Percentiles rank a stretch among this genome's conserved stretches.
These are phyloP conservation scores for Mariannaea sp. DNA, from an alignment of 2,329 filamentous ascomycete genomes.

Conservation along the genomic window DNA sequence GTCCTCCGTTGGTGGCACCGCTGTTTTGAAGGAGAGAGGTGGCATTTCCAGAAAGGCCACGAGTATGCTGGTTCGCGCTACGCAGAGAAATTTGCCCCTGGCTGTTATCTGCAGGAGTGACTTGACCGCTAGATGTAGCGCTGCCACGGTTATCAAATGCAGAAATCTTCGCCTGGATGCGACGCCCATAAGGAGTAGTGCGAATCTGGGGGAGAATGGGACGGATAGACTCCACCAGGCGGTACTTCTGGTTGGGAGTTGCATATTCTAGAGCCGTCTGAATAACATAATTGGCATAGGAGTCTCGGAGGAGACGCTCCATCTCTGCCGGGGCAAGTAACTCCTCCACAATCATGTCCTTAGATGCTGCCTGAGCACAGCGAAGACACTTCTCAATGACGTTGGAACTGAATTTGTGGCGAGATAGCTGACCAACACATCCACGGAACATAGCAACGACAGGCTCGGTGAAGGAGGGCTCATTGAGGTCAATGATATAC, in stretches of 20 bases:
- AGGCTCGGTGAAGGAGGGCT: slow-evolving; percentile 85
- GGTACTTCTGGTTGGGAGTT: slow-evolving; percentile 71
- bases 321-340: slow-evolving; percentile 76
- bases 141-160: slow-evolving; percentile 58
- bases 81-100: slow-evolving; percentile 60
- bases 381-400: slow-evolving; percentile 97
- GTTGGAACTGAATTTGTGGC: slow-evolving; percentile 99
- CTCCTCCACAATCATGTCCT: slow-evolving; percentile 83
- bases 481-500: slow-evolving; percentile 95
- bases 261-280: slow-evolving; percentile 93
- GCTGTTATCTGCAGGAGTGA: slow-evolving; percentile 57
- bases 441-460: slow-evolving; percentile 81
- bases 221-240: slow-evolving; percentile 82
- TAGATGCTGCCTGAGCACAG: slow-evolving; percentile 75
- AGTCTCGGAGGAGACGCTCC: slow-evolving; percentile 86
- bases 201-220: slow-evolving; percentile 84
- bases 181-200: slow-evolving; percentile 90
- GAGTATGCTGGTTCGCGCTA: slow-evolving; percentile 43
- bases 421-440: slow-evolving; percentile 73
- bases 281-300: slow-evolving; percentile 96
- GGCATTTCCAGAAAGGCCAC: slow-evolving; percentile 48
- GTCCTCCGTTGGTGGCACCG: slow-evolving; percentile 34
- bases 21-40: slow-evolving; percentile 43
- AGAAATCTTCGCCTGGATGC: slow-evolving; percentile 87
- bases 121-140: slow-evolving; percentile 53